Evolutionary conservation across 495 filamentous ascomycete species (phyloP).

Genomic region (Aspergillus olivimuriae): DNA sequence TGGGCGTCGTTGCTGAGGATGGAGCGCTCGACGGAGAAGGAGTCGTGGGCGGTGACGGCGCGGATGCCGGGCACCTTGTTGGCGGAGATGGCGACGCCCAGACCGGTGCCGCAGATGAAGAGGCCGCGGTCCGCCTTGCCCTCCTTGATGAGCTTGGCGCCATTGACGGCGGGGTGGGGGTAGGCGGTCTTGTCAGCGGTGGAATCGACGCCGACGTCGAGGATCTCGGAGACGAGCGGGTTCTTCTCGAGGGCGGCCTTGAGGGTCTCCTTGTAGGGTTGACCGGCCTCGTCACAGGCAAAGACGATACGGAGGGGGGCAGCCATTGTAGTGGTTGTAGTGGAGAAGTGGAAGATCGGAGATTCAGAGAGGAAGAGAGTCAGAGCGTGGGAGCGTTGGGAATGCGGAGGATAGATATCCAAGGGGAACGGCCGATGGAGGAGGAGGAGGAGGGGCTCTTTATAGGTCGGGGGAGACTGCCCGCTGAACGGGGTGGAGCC

Average conservation of each 20-base stretch:
- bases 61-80: constrained; percentile 84
- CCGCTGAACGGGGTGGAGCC: no score
- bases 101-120: constrained; percentile 80
- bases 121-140: constrained; percentile 72
- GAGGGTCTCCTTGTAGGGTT: constrained; percentile 73
- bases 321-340: constrained; percentile 32
- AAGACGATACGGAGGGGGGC: constrained; percentile 53
- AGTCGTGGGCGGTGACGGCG: constrained; percentile 82
- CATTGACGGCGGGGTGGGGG: constrained; percentile 70
- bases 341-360: constrained; percentile 3
- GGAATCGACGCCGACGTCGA: constrained; percentile 62
- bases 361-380: neutral
- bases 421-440: no score
- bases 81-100: constrained; percentile 79
- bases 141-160: constrained; percentile 57
- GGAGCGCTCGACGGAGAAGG: constrained; percentile 74
- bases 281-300: constrained; percentile 68
- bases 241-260: constrained; percentile 62
- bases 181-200: constrained; percentile 74
- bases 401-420: no score
- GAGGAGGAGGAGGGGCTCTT: no score
- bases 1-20: constrained; percentile 82
- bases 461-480: no score
- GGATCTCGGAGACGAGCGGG: constrained; percentile 59
- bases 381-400: neutral